A percentile compares a stretch with the other conserved stretches of the same genome.
Evolutionary conservation across 148 eudicot genomes (phyloP).

Genomic region (Drosera capensis): DNA sequence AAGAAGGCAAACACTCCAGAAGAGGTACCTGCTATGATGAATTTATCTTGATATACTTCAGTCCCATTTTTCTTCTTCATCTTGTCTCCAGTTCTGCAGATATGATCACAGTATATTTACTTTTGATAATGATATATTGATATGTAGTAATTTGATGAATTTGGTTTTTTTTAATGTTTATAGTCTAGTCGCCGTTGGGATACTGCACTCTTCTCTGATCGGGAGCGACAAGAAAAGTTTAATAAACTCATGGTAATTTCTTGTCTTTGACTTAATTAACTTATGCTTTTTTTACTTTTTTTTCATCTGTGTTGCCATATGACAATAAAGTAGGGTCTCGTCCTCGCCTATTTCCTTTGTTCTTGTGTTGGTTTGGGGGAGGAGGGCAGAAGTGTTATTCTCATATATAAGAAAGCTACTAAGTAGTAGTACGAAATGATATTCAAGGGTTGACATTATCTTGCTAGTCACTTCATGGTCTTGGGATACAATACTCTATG

Average conservation of each 20-base stretch:
- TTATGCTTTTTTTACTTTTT: not conserved
- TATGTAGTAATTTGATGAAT: slow-evolving; percentile 9
- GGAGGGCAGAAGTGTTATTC: no score
- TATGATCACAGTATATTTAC: not conserved
- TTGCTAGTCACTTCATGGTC: no score
- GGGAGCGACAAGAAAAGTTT: slow-evolving; percentile 89
- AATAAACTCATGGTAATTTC: slow-evolving; percentile 97
- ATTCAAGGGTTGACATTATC: no score
- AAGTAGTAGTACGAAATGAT: no score
- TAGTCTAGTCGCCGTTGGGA: slow-evolving; percentile 85
- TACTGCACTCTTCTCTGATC: slow-evolving; percentile 59
- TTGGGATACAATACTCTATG: no score
- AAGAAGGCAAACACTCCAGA: slow-evolving; percentile 52
- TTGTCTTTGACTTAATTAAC: not conserved
- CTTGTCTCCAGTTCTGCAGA: not conserved
- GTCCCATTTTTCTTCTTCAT: not conserved
- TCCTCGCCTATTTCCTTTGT: not conserved
- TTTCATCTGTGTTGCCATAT: not conserved
- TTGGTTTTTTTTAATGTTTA: slow-evolving; percentile 6
- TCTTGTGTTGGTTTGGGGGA: not conserved
- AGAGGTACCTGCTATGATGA: slow-evolving; percentile 50
- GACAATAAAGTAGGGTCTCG: not conserved
- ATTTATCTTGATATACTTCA: no score
- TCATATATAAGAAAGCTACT: no score
- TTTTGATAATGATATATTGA: slow-evolving; percentile 9